phyloP scores from a whole-genome alignment of 2,329 filamentous ascomycete species.

The Microcyclospora pomicola region DNA sequence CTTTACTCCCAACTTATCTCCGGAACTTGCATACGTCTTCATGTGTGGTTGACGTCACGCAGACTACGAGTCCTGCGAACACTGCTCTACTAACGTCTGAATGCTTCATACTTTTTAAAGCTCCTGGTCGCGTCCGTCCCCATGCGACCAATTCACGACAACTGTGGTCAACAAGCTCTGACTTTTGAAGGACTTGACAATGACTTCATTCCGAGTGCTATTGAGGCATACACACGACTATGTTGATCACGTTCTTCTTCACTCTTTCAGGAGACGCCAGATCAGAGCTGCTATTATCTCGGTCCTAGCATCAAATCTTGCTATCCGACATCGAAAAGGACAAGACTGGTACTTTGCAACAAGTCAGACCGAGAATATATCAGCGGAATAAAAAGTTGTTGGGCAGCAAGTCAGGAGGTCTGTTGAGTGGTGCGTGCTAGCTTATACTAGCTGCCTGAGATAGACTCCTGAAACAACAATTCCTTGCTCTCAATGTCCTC shows the following conservation, averaged over 20 bases:
- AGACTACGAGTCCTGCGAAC: not conserved
- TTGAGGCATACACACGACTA: constrained; percentile 8
- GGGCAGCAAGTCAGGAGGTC: too few species aligned
- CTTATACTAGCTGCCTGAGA: too few species aligned
- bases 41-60: not conserved
- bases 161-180: constrained; percentile 6
- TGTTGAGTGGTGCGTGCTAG: too few species aligned
- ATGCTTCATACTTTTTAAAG: constrained; percentile 1
- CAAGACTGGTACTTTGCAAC: too few species aligned
- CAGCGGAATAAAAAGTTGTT: too few species aligned
- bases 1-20: too few species aligned
- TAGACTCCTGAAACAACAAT: too few species aligned
- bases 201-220: constrained; percentile 5
- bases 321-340: too few species aligned
- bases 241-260: constrained; percentile 21
- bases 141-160: constrained; percentile 8
- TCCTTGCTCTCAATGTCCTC: too few species aligned
- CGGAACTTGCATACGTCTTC: not conserved
- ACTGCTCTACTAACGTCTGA: not conserved
- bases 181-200: constrained; percentile 6
- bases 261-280: constrained; percentile 17
- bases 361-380: too few species aligned
- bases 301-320: too few species aligned
- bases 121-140: constrained; percentile 10
- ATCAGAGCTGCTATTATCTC: constrained; percentile 10